Percentiles rank a stretch among this genome's conserved stretches.
Conservation (phyloP, 2,329 filamentous ascomycete species). For the Calonectria leucothoes region DNA sequence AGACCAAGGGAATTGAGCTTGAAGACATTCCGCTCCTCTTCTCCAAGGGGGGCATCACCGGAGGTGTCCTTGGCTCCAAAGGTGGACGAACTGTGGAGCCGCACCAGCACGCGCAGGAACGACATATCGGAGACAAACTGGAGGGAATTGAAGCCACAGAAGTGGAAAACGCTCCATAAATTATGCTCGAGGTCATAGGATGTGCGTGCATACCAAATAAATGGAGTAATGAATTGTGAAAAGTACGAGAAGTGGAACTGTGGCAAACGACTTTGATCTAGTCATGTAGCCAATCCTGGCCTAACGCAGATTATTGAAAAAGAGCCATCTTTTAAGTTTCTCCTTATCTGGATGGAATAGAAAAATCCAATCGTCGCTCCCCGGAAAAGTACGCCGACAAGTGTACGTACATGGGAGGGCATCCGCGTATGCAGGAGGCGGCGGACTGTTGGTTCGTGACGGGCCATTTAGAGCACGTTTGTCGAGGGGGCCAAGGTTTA, state of each 20-base stretch:
- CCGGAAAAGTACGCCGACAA: background rate
- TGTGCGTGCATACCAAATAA: no score
- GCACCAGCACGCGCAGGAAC: conserved; percentile 21
- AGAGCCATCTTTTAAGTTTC: no score
- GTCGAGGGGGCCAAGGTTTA: background rate
- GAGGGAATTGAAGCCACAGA: background rate
- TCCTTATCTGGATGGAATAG: no score
- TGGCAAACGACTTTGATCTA: background rate
- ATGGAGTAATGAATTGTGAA: background rate
- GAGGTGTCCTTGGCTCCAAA: conserved; percentile 16
- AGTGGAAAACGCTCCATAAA: conserved; percentile 6
- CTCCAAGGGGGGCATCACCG: conserved; percentile 19
- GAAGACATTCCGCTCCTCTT: conserved; percentile 47
- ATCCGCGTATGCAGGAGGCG: background rate
- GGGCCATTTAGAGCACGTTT: background rate
- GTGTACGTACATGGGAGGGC: no score
- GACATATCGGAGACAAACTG: background rate
- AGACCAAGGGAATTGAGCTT: conserved; percentile 52
- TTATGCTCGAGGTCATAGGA: background rate
- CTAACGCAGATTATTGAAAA: background rate
- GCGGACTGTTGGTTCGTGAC: background rate
- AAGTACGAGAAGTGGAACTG: background rate
- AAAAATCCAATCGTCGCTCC: no score
- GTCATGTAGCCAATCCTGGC: background rate
- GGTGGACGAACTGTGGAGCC: conserved; percentile 18